These are phyloP conservation scores for Meira nashicola DNA, from an alignment of 1,284 basidiomycete genomes.

Conservation along the genomic window DNA sequence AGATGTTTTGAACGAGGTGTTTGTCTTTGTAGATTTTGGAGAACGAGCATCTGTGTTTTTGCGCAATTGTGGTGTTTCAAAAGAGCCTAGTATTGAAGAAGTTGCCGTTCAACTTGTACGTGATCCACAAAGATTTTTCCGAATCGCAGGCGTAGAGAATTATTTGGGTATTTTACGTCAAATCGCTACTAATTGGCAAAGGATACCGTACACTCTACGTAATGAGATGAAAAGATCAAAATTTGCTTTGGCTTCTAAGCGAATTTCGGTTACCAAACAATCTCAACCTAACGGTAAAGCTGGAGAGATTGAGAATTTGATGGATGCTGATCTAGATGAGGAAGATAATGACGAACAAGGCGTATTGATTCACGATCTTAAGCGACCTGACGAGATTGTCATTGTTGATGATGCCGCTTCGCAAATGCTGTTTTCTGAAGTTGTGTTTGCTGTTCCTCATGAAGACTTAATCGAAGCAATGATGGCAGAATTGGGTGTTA, in stretches of 20 bases:
- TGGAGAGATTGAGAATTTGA: conserved; percentile 5
- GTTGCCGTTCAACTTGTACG: conserved; percentile 52
- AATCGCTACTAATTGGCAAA: conserved; percentile 69
- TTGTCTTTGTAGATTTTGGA: conserved; percentile 87
- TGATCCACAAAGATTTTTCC: conserved; percentile 65
- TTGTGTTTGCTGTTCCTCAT: conserved; percentile 62
- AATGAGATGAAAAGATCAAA: conserved; percentile 66
- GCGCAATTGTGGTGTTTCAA: conserved; percentile 77
- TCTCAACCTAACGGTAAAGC: background rate
- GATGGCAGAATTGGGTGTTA: conserved; percentile 59
- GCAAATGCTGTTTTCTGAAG: conserved; percentile 49
- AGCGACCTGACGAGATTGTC: conserved; percentile 47
- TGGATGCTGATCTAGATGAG: conserved; percentile 25
- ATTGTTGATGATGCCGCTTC: conserved; percentile 52
- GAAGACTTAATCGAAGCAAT: conserved; percentile 71
- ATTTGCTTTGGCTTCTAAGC: conserved; percentile 69
- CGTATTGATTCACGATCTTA: conserved; percentile 46
- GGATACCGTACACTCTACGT: conserved; percentile 62
- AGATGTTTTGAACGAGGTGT: conserved; percentile 55
- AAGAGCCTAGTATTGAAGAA: conserved; percentile 81
- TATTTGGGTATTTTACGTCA: conserved; percentile 72
- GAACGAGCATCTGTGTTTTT: conserved; percentile 72
- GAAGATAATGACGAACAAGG: conserved; percentile 47
- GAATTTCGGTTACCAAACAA: conserved; percentile 46
- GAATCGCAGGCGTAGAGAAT: conserved; percentile 64